Conservation (phyloP, 352 stramenopile genomes). For the Phytopythium chamaehyphon region DNA sequence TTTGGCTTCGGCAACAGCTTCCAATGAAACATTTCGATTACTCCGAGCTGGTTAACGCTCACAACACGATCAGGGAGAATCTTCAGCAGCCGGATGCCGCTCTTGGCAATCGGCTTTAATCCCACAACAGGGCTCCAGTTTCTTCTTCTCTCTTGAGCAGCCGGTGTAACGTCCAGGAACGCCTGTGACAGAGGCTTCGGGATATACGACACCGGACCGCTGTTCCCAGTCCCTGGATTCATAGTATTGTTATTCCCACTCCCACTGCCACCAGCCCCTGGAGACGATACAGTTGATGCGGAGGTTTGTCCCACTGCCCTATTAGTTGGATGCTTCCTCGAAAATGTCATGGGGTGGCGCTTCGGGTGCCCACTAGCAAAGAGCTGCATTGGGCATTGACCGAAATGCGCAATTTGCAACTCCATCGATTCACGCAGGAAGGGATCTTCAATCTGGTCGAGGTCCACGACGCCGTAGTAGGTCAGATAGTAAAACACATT, state of each 20-base stretch:
- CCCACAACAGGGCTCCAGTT: conserved; percentile 58
- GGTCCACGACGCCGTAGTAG: conserved; percentile 94
- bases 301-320: neutral
- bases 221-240: conserved; percentile 1
- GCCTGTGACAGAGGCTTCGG: conserved; percentile 52
- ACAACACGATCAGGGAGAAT: conserved; percentile 74
- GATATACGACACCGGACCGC: conserved; percentile 18
- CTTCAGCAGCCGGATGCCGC: conserved; percentile 56
- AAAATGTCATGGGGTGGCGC: conserved; percentile 30
- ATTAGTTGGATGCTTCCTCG: conserved; percentile 6
- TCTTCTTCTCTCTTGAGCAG: conserved; percentile 49
- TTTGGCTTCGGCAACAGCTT: conserved; percentile 60
- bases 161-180: conserved; percentile 52
- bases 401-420: conserved; percentile 99
- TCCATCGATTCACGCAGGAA: conserved; percentile 93
- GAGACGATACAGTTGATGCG: neutral
- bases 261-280: neutral
- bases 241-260: neutral
- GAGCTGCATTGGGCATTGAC: conserved; percentile 97
- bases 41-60: conserved; percentile 78
- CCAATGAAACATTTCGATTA: conserved; percentile 86
- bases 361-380: conserved; percentile 78
- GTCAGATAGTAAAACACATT: conserved; percentile 97
- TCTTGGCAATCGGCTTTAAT: conserved; percentile 57
- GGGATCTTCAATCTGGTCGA: conserved; percentile 95